phyloP scores from a whole-genome alignment of 768 basidiomycete species.

The Leccinum disarticulatum region DNA sequence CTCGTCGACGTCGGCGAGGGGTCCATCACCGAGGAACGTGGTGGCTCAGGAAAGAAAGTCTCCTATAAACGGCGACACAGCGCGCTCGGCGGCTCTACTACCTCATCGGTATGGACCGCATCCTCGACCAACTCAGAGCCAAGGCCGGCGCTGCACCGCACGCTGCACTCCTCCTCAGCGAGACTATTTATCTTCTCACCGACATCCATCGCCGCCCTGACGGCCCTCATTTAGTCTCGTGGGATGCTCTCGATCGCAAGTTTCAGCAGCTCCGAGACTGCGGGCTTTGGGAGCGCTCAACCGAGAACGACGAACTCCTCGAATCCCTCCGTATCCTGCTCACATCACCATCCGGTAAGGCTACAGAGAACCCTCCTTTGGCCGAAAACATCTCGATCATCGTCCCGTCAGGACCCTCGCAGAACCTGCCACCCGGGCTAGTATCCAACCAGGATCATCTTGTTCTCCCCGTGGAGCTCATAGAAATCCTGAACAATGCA shows the following conservation, averaged over 20 bases:
- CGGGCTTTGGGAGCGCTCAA: conserved; percentile 26
- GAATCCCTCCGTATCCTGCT: conserved; percentile 23
- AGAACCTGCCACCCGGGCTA: conserved; percentile 16
- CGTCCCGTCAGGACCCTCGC: conserved; percentile 10
- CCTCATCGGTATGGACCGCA: conserved; percentile 24
- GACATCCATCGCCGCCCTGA: conserved; percentile 26
- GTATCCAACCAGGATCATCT: conserved; percentile 23
- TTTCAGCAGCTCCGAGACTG: conserved; percentile 24
- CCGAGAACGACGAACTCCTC: conserved; percentile 30
- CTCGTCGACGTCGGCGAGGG: conserved; percentile 16
- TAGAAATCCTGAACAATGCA: conserved; percentile 54
- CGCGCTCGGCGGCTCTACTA: neutral
- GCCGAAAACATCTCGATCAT: conserved; percentile 17
- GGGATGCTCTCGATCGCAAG: conserved; percentile 22
- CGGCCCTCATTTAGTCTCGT: conserved; percentile 19
- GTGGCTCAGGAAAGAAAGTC: conserved; percentile 7
- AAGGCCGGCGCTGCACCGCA: conserved; percentile 9
- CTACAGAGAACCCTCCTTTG: neutral
- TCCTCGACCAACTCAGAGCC: conserved; percentile 27
- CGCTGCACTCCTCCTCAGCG: conserved; percentile 16
- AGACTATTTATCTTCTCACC: conserved; percentile 19
- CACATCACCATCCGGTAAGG: conserved; percentile 3
- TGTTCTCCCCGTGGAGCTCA: conserved; percentile 53
- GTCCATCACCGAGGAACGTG: conserved; percentile 24
- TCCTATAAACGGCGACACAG: conserved; percentile 15